Percentiles rank a stretch among this genome's conserved stretches.
phyloP scores from a whole-genome alignment of 2,329 filamentous ascomycete genomes.

The Colletotrichum phormii region DNA sequence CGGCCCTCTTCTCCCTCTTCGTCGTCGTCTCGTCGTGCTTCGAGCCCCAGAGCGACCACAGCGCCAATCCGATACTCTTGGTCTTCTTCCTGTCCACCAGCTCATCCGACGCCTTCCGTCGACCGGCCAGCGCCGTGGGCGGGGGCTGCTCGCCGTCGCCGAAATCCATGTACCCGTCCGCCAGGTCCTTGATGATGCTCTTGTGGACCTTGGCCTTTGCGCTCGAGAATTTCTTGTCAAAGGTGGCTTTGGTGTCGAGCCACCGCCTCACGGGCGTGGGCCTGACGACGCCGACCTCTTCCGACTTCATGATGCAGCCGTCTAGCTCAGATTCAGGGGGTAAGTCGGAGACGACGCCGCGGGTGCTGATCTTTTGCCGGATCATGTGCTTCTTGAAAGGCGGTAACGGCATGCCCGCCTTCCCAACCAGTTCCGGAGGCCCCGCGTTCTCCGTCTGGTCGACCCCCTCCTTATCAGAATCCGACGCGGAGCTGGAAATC shows the following conservation, averaged over 20 bases:
- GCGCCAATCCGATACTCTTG: constrained; percentile 79
- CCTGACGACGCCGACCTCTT: constrained; percentile 83
- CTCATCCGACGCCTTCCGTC: constrained; percentile 64
- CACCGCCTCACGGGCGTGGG: constrained; percentile 84
- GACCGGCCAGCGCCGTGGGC: constrained; percentile 82
- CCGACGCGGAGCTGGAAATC: constrained; percentile 70
- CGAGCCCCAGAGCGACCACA: constrained; percentile 91
- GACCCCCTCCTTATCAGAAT: constrained; percentile 46
- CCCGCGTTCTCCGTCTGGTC: constrained; percentile 38
- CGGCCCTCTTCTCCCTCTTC: constrained; percentile 65
- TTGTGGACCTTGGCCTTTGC: constrained; percentile 79
- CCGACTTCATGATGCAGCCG: constrained; percentile 70
- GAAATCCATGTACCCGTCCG: constrained; percentile 77
- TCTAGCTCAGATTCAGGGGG: constrained; percentile 72
- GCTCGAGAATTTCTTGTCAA: constrained; percentile 78
- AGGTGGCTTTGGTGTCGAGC: constrained; percentile 78
- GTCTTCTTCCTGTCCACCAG: constrained; percentile 65
- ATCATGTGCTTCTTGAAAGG: constrained; percentile 90
- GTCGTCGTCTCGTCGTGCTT: constrained; percentile 87
- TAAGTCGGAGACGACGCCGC: constrained; percentile 80
- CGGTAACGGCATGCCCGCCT: constrained; percentile 85
- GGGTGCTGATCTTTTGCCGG: constrained; percentile 83
- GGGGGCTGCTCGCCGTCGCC: constrained; percentile 81
- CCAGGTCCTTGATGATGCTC: constrained; percentile 78
- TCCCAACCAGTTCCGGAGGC: constrained; percentile 70